Percentiles rank a stretch among this genome's conserved stretches.
These are phyloP conservation scores for Parascedosporium putredinis DNA, from an alignment of 2,329 filamentous ascomycete species.

Conservation along the genomic window DNA sequence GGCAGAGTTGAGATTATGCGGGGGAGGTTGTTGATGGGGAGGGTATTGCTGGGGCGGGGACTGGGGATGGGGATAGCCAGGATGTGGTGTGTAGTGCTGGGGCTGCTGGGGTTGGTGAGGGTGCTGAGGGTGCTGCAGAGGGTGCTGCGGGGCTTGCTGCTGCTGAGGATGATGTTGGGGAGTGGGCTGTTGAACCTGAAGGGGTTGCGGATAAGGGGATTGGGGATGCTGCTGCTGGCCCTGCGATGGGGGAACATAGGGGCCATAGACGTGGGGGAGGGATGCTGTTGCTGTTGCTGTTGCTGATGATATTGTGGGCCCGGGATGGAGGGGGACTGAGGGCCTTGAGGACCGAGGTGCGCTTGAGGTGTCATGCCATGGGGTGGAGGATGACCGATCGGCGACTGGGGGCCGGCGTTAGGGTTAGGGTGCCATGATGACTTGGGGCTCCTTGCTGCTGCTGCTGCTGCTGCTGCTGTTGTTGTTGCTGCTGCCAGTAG, in stretches of 20 bases:
- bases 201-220: not conserved
- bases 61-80: not conserved
- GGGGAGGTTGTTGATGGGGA: not conserved
- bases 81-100: conserved; percentile 6
- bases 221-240: not conserved
- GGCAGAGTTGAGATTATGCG: not conserved
- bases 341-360: not conserved
- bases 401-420: not conserved
- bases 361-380: too few species aligned
- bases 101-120: conserved; percentile 6
- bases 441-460: not conserved
- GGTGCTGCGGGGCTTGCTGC: not conserved
- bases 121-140: not conserved
- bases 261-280: not conserved
- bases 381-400: not conserved
- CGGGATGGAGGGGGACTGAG: not conserved
- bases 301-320: not conserved
- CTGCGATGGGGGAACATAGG: not conserved
- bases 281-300: too few species aligned
- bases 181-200: not conserved
- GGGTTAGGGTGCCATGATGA: not conserved
- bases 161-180: not conserved
- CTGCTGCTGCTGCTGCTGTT: conserved; percentile 1
- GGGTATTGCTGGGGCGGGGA: not conserved
- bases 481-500: conserved; percentile 4